These are phyloP conservation scores for Tetrahymena borealis DNA, from an alignment of 73 alveolate genomes.

Conservation along the genomic window DNA sequence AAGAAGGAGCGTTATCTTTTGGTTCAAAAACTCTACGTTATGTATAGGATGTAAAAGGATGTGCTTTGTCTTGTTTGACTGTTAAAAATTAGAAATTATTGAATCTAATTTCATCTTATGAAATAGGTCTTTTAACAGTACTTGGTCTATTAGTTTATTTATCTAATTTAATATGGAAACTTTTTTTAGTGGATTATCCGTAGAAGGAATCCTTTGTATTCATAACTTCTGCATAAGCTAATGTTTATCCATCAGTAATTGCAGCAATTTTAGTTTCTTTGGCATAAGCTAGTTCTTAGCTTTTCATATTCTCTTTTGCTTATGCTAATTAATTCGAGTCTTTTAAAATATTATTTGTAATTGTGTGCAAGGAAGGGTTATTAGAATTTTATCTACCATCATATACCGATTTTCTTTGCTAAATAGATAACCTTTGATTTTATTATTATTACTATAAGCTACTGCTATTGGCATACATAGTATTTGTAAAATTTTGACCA, in stretches of 20 bases:
- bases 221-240: neutral
- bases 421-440: neutral
- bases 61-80: neutral
- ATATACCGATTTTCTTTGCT: neutral
- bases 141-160: neutral
- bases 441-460: neutral
- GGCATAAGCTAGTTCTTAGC: neutral
- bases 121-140: neutral
- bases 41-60: neutral
- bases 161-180: neutral
- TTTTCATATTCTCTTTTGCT: neutral
- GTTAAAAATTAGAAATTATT: neutral
- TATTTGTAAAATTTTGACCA: neutral
- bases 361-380: neutral
- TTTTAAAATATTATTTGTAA: neutral
- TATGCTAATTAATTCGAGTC: neutral
- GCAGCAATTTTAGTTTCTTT: neutral
- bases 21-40: neutral
- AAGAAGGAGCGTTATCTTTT: neutral
- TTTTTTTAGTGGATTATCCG: neutral
- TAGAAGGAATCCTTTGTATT: neutral
- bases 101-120: neutral
- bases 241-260: neutral
- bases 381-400: neutral
- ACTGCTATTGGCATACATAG: neutral